Percentiles rank a stretch among this genome's conserved stretches.
phyloP scores from a whole-genome alignment of 2,329 filamentous ascomycete genomes.

The Pyricularia pennisetigena region DNA sequence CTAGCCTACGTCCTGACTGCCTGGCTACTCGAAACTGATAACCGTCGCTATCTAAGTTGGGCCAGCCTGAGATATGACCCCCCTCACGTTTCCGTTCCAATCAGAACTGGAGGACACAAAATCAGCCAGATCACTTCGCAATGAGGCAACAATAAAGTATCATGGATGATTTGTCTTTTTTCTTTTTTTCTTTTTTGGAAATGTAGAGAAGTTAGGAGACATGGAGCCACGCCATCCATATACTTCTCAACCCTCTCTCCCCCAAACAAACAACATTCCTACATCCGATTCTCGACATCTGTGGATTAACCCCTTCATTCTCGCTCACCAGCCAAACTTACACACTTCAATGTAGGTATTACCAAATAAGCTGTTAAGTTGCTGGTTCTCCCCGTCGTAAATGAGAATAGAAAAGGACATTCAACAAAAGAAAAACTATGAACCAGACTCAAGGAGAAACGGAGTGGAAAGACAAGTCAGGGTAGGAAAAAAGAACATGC shows the following conservation, averaged over 20 bases:
- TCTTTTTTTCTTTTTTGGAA: too few species aligned
- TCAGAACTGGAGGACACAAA: neutral
- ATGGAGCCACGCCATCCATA: neutral
- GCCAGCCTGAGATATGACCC: too few species aligned
- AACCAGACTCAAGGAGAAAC: conserved; percentile 3
- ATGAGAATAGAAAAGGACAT: conserved; percentile 5
- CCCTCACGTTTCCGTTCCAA: neutral
- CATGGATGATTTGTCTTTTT: neutral
- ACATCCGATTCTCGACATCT: neutral
- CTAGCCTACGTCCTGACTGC: too few species aligned
- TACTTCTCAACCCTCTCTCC: neutral
- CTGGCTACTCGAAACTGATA: too few species aligned
- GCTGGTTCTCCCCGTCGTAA: neutral
- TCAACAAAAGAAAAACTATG: conserved; percentile 5
- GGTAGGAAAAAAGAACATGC: conserved; percentile 7
- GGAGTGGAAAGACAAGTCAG: neutral
- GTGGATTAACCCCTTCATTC: neutral
- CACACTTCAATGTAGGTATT: neutral
- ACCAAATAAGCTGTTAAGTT: neutral
- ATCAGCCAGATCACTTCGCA: neutral
- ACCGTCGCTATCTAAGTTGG: too few species aligned
- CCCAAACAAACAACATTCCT: neutral
- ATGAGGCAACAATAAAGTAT: neutral
- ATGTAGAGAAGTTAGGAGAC: neutral
- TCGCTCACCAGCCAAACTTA: neutral